Percentiles rank a stretch among this genome's conserved stretches.
These are phyloP conservation scores for Talaromyces atroroseus DNA, from an alignment of 2,329 filamentous ascomycete genomes.

Conservation along the genomic window DNA sequence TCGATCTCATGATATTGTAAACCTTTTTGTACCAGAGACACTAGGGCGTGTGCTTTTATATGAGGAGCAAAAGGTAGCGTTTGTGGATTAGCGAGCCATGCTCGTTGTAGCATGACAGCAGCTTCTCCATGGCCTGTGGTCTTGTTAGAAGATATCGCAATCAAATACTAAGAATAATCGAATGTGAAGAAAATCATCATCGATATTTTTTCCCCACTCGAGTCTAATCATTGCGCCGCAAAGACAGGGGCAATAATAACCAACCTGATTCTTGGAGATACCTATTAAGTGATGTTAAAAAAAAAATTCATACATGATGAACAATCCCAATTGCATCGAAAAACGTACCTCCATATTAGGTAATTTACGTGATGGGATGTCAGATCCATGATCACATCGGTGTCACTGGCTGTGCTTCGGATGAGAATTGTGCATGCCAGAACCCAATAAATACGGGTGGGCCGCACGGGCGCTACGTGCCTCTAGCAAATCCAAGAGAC, in stretches of 20 bases:
- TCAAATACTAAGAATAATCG: conserved; percentile 13
- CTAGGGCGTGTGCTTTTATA: conserved; percentile 55
- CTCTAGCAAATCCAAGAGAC: background rate
- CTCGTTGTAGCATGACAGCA: conserved; percentile 55
- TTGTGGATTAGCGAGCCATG: conserved; percentile 60
- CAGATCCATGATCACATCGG: conserved; percentile 43
- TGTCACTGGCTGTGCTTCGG: conserved; percentile 13
- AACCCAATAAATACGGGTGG: conserved; percentile 11
- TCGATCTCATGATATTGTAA: conserved; percentile 51
- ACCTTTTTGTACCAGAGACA: conserved; percentile 60
- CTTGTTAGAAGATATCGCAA: conserved; percentile 14
- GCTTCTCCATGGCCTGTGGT: conserved; percentile 52
- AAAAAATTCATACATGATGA: background rate
- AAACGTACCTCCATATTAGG: conserved; percentile 59
- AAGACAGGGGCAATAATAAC: conserved; percentile 19
- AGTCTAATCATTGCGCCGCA: background rate
- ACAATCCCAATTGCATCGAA: background rate
- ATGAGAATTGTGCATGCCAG: conserved; percentile 25
- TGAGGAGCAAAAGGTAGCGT: conserved; percentile 55
- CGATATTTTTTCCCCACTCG: background rate
- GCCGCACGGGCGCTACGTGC: conserved; percentile 13
- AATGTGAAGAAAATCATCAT: background rate
- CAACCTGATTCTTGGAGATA: conserved; percentile 53
- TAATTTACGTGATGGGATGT: conserved; percentile 61
- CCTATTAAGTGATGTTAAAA: conserved; percentile 25